Evolutionary conservation across 1,284 basidiomycete genomes (phyloP).

Genomic region (Fomitopsis betulina): DNA sequence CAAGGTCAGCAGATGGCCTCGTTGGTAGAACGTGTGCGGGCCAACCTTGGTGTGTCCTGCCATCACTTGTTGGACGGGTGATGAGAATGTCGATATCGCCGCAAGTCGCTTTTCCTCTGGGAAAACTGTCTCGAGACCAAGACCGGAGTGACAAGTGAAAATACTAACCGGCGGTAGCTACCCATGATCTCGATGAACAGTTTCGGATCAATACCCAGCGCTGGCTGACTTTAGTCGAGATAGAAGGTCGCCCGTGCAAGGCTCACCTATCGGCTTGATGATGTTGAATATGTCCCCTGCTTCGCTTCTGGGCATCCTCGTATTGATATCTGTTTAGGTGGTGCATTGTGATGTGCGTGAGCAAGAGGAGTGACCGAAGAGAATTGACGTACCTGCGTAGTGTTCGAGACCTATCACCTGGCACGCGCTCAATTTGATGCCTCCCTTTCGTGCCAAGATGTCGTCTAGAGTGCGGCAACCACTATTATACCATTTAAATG

Average conservation of each 20-base stretch:
- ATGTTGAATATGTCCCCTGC: conserved; percentile 67
- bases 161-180: conserved; percentile 70
- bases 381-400: conserved; percentile 73
- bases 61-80: conserved; percentile 69
- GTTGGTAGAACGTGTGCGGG: conserved; percentile 1
- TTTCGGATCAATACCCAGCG: conserved; percentile 64
- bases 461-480: conserved; percentile 82
- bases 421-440: conserved; percentile 54
- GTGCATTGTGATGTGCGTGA: background rate
- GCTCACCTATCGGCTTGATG: conserved; percentile 65
- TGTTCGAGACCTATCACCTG: conserved; percentile 77
- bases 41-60: conserved; percentile 65
- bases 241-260: background rate
- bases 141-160: background rate
- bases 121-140: conserved; percentile 4
- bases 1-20: conserved; percentile 1
- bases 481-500: conserved; percentile 67
- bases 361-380: background rate
- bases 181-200: conserved; percentile 87
- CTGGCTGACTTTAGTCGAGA: conserved; percentile 32
- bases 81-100: conserved; percentile 91
- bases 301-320: conserved; percentile 82
- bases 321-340: conserved; percentile 54
- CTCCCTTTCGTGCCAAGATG: conserved; percentile 51
- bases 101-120: conserved; percentile 69